phyloP scores from a whole-genome alignment of 2,329 filamentous ascomycete genomes.

The Trichophyton verrucosum region DNA sequence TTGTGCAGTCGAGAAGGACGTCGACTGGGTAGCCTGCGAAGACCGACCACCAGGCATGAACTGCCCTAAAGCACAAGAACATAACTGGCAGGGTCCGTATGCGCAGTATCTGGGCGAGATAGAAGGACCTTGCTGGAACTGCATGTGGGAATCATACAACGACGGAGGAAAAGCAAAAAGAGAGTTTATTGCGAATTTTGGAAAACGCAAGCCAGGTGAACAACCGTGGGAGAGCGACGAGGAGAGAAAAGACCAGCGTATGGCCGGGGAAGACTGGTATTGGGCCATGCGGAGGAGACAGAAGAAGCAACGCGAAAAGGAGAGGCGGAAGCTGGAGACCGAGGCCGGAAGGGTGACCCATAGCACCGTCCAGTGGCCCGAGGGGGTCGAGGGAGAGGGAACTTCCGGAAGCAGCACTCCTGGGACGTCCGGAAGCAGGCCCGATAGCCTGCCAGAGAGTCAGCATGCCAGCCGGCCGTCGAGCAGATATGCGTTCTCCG shows the following conservation, averaged over 20 bases:
- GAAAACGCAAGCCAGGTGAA: slow-evolving; percentile 1
- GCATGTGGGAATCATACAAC: slow-evolving; percentile 4
- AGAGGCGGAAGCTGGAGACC: neutral
- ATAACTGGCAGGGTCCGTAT: slow-evolving; percentile 4
- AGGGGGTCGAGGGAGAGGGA: neutral
- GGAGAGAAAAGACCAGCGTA: slow-evolving; percentile 4
- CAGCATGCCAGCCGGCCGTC: neutral
- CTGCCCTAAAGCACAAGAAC: slow-evolving; percentile 3
- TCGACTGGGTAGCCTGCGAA: slow-evolving; percentile 4
- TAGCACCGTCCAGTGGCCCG: neutral
- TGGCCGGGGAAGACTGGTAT: slow-evolving; percentile 4
- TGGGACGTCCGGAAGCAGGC: neutral
- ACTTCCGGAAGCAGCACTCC: slow-evolving; percentile 1
- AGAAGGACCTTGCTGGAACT: slow-evolving; percentile 6
- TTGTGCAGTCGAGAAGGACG: neutral
- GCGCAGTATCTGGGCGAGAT: neutral
- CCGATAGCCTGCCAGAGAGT: neutral
- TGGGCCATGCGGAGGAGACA: slow-evolving; percentile 1
- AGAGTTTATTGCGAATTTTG: neutral
- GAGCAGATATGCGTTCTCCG: neutral
- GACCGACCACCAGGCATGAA: slow-evolving; percentile 4
- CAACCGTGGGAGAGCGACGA: slow-evolving; percentile 6
- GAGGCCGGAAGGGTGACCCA: neutral
- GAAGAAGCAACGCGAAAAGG: neutral
- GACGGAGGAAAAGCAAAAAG: slow-evolving; percentile 4